Percentiles rank a stretch among this genome's conserved stretches.
These are phyloP conservation scores for Pseudogymnoascus sp. DNA, from an alignment of 2,329 filamentous ascomycete species.

Conservation along the genomic window DNA sequence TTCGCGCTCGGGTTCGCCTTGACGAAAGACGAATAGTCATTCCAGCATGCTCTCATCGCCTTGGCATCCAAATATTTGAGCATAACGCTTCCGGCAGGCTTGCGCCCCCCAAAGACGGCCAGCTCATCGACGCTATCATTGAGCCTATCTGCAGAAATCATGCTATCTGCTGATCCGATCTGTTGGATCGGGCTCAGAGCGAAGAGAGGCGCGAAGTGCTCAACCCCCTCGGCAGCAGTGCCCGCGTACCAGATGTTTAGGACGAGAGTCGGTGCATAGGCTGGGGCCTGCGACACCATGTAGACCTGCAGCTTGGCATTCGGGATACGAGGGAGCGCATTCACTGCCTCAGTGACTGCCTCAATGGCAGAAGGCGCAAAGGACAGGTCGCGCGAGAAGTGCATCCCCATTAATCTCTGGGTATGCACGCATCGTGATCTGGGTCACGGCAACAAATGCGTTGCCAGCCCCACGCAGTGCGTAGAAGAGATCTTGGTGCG, in stretches of 20 bases:
- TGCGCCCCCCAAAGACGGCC: background rate
- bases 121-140: background rate
- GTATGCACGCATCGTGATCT: conserved; percentile 12
- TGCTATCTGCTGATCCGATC: background rate
- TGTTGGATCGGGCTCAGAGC: background rate
- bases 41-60: background rate
- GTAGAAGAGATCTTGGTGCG: conserved; percentile 20
- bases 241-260: background rate
- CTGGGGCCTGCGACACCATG: background rate
- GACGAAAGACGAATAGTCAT: background rate
- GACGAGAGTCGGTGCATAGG: background rate
- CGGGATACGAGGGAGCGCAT: background rate
- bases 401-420: background rate
- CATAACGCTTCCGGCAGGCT: background rate
- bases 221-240: background rate
- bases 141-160: background rate
- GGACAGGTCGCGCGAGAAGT: background rate
- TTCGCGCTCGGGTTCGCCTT: background rate
- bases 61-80: background rate
- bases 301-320: background rate
- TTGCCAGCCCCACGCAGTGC: conserved; percentile 19
- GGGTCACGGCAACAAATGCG: conserved; percentile 15
- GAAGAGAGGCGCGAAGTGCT: background rate
- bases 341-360: background rate
- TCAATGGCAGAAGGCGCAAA: background rate